Evolutionary conservation across 108 stramenopile species (phyloP).

Genomic region (Mediolabrus comicus): DNA sequence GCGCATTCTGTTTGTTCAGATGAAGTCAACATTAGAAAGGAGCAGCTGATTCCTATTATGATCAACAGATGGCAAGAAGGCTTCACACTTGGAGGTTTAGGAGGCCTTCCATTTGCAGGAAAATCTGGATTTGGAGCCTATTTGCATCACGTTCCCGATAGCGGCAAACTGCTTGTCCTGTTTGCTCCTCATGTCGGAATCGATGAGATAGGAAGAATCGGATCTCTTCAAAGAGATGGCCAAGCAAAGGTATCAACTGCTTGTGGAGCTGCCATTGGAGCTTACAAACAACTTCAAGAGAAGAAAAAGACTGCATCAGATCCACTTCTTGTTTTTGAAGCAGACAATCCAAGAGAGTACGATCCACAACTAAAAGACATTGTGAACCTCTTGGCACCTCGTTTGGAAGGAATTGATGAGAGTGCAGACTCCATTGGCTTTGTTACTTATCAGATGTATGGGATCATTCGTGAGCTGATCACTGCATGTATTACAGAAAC

Average conservation of each 20-base stretch:
- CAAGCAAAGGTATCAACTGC: slow-evolving; percentile 8
- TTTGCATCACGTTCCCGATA: slow-evolving; percentile 39
- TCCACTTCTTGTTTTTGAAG: slow-evolving; percentile 6
- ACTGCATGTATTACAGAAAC: not conserved
- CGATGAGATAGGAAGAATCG: slow-evolving; percentile 4
- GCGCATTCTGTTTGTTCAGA: slow-evolving; percentile 36
- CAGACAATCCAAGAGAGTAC: slow-evolving; percentile 2
- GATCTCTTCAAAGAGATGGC: slow-evolving; percentile 11
- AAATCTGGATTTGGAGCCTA: slow-evolving; percentile 42
- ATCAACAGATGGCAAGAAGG: slow-evolving; percentile 32
- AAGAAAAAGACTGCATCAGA: slow-evolving; percentile 9
- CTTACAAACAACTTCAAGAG: slow-evolving; percentile 23
- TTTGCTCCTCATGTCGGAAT: slow-evolving; percentile 21
- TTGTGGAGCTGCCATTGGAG: slow-evolving; percentile 28
- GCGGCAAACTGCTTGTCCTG: slow-evolving; percentile 13
- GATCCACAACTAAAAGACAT: slow-evolving; percentile 11
- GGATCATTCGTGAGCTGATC: slow-evolving; percentile 16
- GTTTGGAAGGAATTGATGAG: not conserved
- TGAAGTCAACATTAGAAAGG: slow-evolving; percentile 40
- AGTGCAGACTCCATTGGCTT: slow-evolving; percentile 8
- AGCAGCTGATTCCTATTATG: slow-evolving; percentile 35
- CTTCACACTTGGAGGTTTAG: slow-evolving; percentile 39
- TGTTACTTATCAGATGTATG: slow-evolving; percentile 29
- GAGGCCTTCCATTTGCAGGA: slow-evolving; percentile 44
- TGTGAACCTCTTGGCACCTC: not conserved